Percentiles rank a stretch among this genome's conserved stretches.
Conservation (phyloP, 345 rosid genomes). For the Orychophragmus violaceus region DNA sequence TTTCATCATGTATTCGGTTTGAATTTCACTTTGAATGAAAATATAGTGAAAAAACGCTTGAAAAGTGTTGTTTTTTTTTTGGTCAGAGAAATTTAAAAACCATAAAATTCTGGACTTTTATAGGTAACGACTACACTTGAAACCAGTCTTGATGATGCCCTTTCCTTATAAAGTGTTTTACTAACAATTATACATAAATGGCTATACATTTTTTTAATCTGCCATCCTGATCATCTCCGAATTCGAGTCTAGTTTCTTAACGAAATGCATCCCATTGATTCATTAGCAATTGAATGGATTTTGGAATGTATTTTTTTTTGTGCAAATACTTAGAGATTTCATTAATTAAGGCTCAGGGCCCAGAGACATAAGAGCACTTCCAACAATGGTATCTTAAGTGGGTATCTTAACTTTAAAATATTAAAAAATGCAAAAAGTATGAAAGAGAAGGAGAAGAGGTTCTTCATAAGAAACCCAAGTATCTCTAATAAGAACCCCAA, state of each 20-base stretch:
- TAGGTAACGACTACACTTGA: background rate
- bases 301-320: background rate
- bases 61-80: background rate
- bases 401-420: too few relatives aligned
- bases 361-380: too few relatives aligned
- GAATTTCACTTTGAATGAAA: too few relatives aligned
- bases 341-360: too few relatives aligned
- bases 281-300: background rate
- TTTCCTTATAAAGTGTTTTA: background rate
- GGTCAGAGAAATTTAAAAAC: too few relatives aligned
- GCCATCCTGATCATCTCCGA: background rate
- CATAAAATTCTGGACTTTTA: background rate
- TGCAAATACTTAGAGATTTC: too few relatives aligned
- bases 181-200: background rate
- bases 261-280: background rate
- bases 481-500: too few relatives aligned
- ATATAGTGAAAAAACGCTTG: background rate
- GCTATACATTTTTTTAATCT: background rate
- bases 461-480: too few relatives aligned
- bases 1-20: too few relatives aligned
- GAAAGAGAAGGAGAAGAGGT: too few relatives aligned
- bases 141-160: background rate
- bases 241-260: background rate
- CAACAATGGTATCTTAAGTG: too few relatives aligned
- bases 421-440: too few relatives aligned